phyloP scores from a whole-genome alignment of 2,329 filamentous ascomycete genomes.

The Cladorrhinum sp. region DNA sequence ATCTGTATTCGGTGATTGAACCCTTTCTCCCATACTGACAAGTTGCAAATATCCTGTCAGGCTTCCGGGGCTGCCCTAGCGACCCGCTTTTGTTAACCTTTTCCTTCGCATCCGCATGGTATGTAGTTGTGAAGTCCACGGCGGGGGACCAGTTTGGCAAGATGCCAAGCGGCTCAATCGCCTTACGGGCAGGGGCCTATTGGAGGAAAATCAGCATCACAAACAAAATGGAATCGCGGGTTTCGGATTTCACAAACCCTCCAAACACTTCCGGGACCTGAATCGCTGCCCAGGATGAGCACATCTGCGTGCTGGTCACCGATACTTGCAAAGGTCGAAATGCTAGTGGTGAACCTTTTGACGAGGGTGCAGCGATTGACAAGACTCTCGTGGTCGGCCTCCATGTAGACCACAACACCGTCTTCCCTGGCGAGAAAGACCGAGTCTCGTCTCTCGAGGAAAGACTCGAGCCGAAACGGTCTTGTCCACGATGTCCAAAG shows the following conservation, averaged over 20 bases:
- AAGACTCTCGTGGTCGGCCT: slow-evolving; percentile 58
- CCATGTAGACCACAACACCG: slow-evolving; percentile 70
- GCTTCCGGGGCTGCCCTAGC: slow-evolving; percentile 42
- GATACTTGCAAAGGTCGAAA: slow-evolving; percentile 78
- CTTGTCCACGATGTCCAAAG: slow-evolving; percentile 85
- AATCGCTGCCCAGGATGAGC: slow-evolving; percentile 75
- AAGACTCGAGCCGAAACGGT: slow-evolving; percentile 63
- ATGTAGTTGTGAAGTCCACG: slow-evolving; percentile 53
- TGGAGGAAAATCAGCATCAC: slow-evolving; percentile 10
- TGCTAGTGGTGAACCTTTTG: slow-evolving; percentile 67
- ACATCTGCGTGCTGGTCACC: slow-evolving; percentile 68
- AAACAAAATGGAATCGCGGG: not conserved
- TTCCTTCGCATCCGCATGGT: slow-evolving; percentile 27
- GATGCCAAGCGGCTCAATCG: slow-evolving; percentile 52
- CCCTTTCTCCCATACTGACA: slow-evolving; percentile 62
- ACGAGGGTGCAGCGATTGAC: slow-evolving; percentile 55
- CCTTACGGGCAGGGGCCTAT: slow-evolving; percentile 55
- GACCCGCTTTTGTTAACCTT: slow-evolving; percentile 20
- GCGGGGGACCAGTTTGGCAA: slow-evolving; percentile 64
- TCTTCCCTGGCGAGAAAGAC: slow-evolving; percentile 89
- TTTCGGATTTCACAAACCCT: slow-evolving; percentile 26
- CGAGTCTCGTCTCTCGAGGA: slow-evolving; percentile 65
- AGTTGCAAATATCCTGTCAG: slow-evolving; percentile 64
- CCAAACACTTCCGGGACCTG: slow-evolving; percentile 74
- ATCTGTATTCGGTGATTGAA: slow-evolving; percentile 64